These are phyloP conservation scores for Arctium minus DNA, from an alignment of 129 eudicot species.

Conservation along the genomic window DNA sequence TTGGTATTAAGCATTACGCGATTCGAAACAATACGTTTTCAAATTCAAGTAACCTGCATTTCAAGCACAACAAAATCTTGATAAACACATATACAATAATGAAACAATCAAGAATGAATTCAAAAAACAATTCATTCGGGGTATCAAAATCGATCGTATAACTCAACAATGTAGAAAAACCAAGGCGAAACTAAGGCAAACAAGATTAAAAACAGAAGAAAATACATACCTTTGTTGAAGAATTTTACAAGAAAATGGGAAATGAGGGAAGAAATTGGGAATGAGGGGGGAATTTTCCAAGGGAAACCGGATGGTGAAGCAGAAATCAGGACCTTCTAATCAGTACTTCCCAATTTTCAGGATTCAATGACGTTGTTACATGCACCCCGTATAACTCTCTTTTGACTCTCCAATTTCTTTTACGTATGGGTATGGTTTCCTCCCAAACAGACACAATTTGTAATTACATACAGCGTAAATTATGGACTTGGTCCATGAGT, in stretches of 20 bases:
- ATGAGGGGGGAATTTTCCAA: background rate
- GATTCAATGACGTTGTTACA: conserved; percentile 31
- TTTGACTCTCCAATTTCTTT: background rate
- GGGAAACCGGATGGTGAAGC: conserved; percentile 8
- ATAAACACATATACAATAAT: background rate
- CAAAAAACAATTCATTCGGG: background rate
- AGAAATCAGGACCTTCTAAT: conserved; percentile 21
- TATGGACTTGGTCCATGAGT: background rate
- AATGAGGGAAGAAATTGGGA: background rate
- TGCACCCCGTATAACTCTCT: conserved; percentile 20
- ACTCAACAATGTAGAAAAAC: background rate
- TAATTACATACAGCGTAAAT: background rate
- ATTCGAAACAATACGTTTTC: background rate
- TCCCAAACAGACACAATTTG: background rate
- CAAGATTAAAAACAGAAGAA: background rate
- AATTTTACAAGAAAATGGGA: background rate
- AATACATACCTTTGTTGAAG: background rate
- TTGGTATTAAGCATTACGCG: conserved; percentile 16
- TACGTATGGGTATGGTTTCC: background rate
- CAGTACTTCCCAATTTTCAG: conserved; percentile 19
- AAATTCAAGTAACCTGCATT: conserved; percentile 8
- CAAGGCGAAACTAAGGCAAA: background rate
- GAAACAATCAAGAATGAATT: background rate
- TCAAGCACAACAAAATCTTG: background rate
- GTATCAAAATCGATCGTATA: background rate